These are phyloP conservation scores for Apiospora marii DNA, from an alignment of 2,329 filamentous ascomycete species.

Conservation along the genomic window DNA sequence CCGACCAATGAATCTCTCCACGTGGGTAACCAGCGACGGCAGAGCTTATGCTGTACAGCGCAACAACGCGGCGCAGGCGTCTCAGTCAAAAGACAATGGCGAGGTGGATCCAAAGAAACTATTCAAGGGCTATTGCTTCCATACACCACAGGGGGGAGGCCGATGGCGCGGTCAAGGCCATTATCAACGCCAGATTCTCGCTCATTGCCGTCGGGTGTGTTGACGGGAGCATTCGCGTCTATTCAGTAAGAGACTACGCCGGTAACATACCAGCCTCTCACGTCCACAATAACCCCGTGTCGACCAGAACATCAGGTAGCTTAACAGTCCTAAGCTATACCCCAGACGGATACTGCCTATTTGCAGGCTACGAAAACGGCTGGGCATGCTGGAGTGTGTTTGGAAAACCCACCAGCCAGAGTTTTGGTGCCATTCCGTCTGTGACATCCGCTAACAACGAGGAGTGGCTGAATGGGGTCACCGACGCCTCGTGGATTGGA, in stretches of 20 bases:
- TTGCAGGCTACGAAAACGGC: slow-evolving; percentile 89
- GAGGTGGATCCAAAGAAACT: slow-evolving; percentile 68
- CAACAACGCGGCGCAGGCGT: slow-evolving; percentile 50
- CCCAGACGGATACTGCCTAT: slow-evolving; percentile 94
- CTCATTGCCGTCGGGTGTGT: slow-evolving; percentile 86
- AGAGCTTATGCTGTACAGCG: slow-evolving; percentile 91
- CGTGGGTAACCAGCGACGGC: slow-evolving; percentile 91
- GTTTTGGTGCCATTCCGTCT: slow-evolving; percentile 74
- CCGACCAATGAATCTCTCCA: slow-evolving; percentile 92
- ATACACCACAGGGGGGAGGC: slow-evolving; percentile 68
- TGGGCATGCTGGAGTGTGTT: slow-evolving; percentile 99
- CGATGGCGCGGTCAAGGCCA: slow-evolving; percentile 73
- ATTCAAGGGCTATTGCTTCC: slow-evolving; percentile 93
- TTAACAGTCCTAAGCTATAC: slow-evolving; percentile 85
- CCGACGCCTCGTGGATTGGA: slow-evolving; percentile 84
- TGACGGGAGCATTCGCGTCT: slow-evolving; percentile 85
- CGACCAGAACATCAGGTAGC: slow-evolving; percentile 70
- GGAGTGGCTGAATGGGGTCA: slow-evolving; percentile 82
- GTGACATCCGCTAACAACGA: slow-evolving; percentile 76
- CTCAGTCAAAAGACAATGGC: slow-evolving; percentile 42
- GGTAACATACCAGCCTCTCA: slow-evolving; percentile 93
- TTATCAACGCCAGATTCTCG: slow-evolving; percentile 95
- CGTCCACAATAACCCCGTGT: slow-evolving; percentile 73
- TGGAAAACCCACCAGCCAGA: slow-evolving; percentile 86
- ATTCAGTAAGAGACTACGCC: slow-evolving; percentile 89